Evolutionary conservation across 2,329 filamentous ascomycete species (phyloP), one percentile per base, ranked within the genome.

Genomic region (Piedraia hortae): DNA sequence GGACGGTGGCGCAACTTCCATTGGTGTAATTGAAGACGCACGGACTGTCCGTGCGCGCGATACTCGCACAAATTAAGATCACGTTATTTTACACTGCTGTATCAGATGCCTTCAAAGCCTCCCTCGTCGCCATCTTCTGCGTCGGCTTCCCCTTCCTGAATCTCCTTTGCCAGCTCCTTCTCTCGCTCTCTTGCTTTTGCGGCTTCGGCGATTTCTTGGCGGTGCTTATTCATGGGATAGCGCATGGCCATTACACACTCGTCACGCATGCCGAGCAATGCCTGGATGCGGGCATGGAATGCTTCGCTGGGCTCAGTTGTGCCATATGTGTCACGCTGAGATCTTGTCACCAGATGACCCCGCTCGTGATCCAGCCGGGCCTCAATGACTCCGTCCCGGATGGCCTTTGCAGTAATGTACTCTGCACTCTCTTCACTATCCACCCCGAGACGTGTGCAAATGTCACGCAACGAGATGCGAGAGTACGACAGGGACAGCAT

Each of bases 241-340:
- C 85, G 67, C 85, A 97, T 97, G 12, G 85, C 82, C 73, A 90
- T 93, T 39, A 97, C 80, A 42, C 82, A 93, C 54, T 97, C 85
- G 38, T 97, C 85, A 41, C 93, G 80, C 31, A 97, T 61, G 25
- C 69, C 64, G 36, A 97, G 57, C 46, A 85, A 90, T 19, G 85
- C 85, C 34, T 66, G 62, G 36, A 97, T 93, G 40, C 85, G 75
- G 42, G 90, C 82, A 46, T 97, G 82, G 60, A 97, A 97, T 1
- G 77, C 80, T 55, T 97, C 82, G 22, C 77, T 80, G 0, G 85
- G 85, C 48, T 97, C 85, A 30, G 77, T 63, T 19, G 85, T 97
- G 24, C 80, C 77, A 45, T 97, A 97, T 17, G 93, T 74, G 44
- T 97, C 85, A 19, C 80, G 77, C 14, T 89, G 61, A 37, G 91